Evolutionary conservation across 2,329 filamentous ascomycete genomes (phyloP).

Genomic region (Arthrinium phaeospermum): DNA sequence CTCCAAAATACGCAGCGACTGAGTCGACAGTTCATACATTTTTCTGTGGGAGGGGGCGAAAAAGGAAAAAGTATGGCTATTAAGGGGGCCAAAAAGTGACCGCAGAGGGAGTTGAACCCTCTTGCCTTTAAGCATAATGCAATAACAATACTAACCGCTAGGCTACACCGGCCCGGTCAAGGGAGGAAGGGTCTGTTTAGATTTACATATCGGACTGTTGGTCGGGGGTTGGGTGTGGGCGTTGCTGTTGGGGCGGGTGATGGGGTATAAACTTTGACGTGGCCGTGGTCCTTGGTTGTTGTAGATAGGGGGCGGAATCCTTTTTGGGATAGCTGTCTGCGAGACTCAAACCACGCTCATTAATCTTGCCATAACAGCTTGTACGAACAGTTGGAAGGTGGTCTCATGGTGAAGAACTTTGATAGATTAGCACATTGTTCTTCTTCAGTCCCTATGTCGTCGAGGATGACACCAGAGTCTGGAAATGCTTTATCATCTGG

Average conservation of each 20-base stretch:
- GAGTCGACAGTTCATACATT: neutral
- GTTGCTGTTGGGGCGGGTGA: neutral
- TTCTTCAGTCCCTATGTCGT: neutral
- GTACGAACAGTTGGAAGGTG: too few species aligned
- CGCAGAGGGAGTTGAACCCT: constrained; percentile 1
- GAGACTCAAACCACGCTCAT: neutral
- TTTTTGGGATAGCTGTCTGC: too few species aligned
- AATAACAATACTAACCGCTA: neutral
- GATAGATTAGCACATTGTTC: neutral
- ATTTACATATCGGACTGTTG: neutral
- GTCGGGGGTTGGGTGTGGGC: neutral
- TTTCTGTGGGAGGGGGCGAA: neutral
- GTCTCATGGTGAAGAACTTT: too few species aligned
- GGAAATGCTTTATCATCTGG: neutral
- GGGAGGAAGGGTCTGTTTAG: neutral
- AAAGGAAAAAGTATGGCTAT: neutral
- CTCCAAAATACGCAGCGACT: too few species aligned
- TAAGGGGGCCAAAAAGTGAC: neutral
- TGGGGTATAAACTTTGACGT: neutral
- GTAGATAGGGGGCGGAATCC: neutral
- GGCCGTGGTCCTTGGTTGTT: neutral
- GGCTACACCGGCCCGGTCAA: neutral
- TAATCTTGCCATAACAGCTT: neutral
- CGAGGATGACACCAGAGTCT: neutral
- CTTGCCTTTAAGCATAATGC: neutral